Evolutionary conservation across 139 green algal genomes (phyloP).

Genomic region (Tetraselmis striata): DNA sequence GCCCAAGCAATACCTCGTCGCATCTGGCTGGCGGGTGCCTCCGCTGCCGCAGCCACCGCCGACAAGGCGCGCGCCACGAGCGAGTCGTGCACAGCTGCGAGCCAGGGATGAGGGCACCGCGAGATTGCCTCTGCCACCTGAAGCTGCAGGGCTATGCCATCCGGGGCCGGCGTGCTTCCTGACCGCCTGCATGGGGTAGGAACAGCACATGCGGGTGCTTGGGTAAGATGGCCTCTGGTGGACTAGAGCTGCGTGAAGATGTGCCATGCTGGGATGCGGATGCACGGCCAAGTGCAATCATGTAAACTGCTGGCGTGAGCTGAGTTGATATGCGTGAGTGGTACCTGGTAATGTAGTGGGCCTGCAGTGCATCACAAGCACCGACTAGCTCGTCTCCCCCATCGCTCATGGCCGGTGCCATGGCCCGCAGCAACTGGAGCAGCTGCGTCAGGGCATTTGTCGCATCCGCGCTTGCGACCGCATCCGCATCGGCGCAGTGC

Average conservation of each 20-base stretch:
- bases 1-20: conserved; percentile 56
- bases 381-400: not conserved
- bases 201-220: too few species aligned
- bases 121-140: not conserved
- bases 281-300: too few species aligned
- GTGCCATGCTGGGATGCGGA: too few species aligned
- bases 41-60: conserved; percentile 27
- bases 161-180: too few species aligned
- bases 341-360: too few species aligned
- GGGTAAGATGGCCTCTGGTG: too few species aligned
- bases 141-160: too few species aligned
- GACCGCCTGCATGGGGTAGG: too few species aligned
- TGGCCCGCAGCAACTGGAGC: not conserved
- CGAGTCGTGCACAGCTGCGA: not conserved
- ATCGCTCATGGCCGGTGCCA: not conserved
- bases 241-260: too few species aligned
- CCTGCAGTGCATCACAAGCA: not conserved
- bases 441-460: not conserved
- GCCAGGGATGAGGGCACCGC: not conserved
- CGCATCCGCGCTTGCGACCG: not conserved
- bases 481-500: not conserved
- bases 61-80: not conserved
- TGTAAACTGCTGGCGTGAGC: too few species aligned
- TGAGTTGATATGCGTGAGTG: too few species aligned
- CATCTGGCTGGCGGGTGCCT: conserved; percentile 1